Base-by-base conservation (phyloP, 2,329 filamentous ascomycete species). In the Colletotrichum cereale region DNA sequence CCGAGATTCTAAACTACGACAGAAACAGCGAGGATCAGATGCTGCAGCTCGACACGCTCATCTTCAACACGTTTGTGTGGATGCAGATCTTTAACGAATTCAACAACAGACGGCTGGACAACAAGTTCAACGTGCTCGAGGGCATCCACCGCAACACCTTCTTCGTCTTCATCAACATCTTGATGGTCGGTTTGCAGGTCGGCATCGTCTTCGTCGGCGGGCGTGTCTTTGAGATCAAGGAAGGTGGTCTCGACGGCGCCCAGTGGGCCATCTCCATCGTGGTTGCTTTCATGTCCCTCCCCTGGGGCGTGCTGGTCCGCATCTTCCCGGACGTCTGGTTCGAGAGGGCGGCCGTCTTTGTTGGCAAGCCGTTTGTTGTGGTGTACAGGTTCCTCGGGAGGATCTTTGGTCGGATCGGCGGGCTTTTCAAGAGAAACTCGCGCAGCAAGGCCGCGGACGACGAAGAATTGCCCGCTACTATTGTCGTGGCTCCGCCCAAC, bases 51-150 rank as follows among this genome's bases (percentile, higher is more conserved):
- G 81, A 89, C 68, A 94, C 93, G 0, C 84, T 96, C 18, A 91
- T 96, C 11, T 95, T 96, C 86, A 96, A 96, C 80, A 93, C 91
- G 0, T 96, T 95, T 75, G 92, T 95, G 56, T 95, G 92, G 92
- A 95, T 96, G 92, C 93, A 96, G 75, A 93, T 96, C 74, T 73
- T 71, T 26, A 92, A 92, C 78, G 86, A 90, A 78, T 87, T 90
- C 81, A 91, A 91, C 80, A 90, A 89, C 76, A 85, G 89, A 36
- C 88, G 88, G 36, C 82, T 91, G 0, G 89, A 91, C 76, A 90
- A 90, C 79, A 85, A 86, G 73, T 85, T 91, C 80, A 90, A 90
- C 75, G 86, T 90, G 47, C 86, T 91, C 65, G 86, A 89, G 75
- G 88, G 88, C 6, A 77, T 90, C 5, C 82, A 85, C 66, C 83